Evolutionary conservation across 805 yeast genomes (phyloP).

Genomic region (Ogataea degrootiae): DNA sequence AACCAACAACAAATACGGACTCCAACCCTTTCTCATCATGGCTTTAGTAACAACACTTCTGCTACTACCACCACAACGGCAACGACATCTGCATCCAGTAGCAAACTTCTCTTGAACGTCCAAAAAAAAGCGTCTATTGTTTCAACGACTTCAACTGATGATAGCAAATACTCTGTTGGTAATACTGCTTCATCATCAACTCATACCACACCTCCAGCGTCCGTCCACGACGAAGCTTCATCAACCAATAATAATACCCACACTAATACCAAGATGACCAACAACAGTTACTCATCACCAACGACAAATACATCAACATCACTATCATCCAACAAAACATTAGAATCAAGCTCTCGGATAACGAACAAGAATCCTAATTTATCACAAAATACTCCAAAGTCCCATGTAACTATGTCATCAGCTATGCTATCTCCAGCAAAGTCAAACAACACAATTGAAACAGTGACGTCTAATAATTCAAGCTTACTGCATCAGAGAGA

Average conservation of each 20-base stretch:
- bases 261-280: too few species aligned
- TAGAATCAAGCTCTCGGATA: not conserved
- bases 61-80: not conserved
- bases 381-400: not conserved
- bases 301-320: not conserved
- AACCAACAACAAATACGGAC: not conserved
- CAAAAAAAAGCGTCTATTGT: conserved; percentile 2
- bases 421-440: conserved; percentile 1
- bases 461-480: not conserved
- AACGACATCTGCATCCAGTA: not conserved
- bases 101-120: not conserved
- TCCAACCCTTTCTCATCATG: not conserved
- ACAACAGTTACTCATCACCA: not conserved
- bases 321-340: not conserved
- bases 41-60: not conserved
- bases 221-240: not conserved
- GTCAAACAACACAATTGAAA: conserved; percentile 3
- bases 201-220: conserved; percentile 6
- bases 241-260: not conserved
- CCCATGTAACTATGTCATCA: not conserved
- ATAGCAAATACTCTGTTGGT: not conserved
- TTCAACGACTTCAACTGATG: conserved; percentile 10
- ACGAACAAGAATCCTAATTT: not conserved
- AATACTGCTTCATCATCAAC: conserved; percentile 1
- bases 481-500: not conserved